A percentile compares a stretch with the other conserved stretches of the same genome.
These are phyloP conservation scores for Triticum dicoccoides DNA, from an alignment of 176 grass and related monocot species.

Conservation along the genomic window DNA sequence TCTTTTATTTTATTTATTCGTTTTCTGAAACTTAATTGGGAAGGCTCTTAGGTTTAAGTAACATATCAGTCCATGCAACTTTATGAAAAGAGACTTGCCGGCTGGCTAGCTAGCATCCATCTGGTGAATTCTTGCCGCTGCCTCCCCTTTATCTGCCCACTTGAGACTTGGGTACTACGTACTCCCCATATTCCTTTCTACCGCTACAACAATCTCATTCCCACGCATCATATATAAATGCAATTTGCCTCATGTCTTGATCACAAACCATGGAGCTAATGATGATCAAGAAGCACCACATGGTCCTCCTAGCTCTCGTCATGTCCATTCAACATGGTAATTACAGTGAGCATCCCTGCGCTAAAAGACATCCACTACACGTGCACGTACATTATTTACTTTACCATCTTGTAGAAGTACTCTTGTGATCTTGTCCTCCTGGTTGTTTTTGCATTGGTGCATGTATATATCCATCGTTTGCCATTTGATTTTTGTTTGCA, in stretches of 20 bases:
- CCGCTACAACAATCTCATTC: constrained; percentile 5
- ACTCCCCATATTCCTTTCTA: neutral
- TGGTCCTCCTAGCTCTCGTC: constrained; percentile 8
- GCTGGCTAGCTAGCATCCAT: constrained; percentile 10
- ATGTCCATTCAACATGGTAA: constrained; percentile 19
- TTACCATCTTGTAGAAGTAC: neutral
- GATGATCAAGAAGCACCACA: neutral
- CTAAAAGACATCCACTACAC: neutral
- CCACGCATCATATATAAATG: neutral
- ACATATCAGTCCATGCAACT: neutral
- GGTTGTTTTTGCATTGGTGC: too few species aligned
- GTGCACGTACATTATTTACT: neutral
- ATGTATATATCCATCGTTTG: neutral
- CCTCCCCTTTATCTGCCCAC: constrained; percentile 13
- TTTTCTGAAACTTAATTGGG: neutral
- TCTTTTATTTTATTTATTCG: neutral
- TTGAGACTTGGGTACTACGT: neutral
- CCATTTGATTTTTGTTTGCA: neutral
- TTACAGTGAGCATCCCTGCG: neutral
- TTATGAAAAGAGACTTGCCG: neutral
- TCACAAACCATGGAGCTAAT: neutral
- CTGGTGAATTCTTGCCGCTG: constrained; percentile 24
- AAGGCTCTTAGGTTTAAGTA: neutral
- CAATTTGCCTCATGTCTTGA: neutral
- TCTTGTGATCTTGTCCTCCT: neutral